phyloP scores from a whole-genome alignment of 2,329 filamentous ascomycete species.

The Fusarium sterilihyphosum region DNA sequence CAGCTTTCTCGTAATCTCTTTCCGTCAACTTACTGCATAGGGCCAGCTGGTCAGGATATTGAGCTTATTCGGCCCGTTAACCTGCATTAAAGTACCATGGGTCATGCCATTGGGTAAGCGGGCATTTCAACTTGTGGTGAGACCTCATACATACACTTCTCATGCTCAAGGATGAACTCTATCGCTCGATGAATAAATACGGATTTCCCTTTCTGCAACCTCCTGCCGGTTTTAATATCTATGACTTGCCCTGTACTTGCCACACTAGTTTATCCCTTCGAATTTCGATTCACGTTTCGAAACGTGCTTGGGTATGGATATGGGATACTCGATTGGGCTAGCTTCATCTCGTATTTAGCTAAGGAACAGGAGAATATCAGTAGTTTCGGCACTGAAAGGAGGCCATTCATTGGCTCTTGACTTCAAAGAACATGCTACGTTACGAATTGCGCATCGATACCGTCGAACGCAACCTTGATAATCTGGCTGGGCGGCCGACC shows the following conservation, averaged over 20 bases:
- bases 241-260: too few species aligned
- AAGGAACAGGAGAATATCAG: not conserved
- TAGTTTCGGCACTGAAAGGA: not conserved
- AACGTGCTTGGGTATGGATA: not conserved
- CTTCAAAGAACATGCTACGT: not conserved
- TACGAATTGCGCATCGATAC: not conserved
- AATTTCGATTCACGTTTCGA: not conserved
- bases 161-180: not conserved
- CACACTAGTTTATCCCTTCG: not conserved
- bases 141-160: too few species aligned
- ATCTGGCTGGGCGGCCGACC: not conserved
- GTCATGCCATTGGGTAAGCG: not conserved
- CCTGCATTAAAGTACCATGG: not conserved
- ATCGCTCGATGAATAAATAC: not conserved
- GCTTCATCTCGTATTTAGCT: not conserved
- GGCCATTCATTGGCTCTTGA: not conserved
- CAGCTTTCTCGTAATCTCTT: not conserved
- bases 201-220: not conserved
- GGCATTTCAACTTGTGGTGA: not conserved
- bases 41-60: not conserved
- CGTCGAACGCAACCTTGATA: not conserved
- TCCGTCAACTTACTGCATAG: too few species aligned
- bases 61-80: not conserved
- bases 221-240: too few species aligned
- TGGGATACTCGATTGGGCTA: not conserved